phyloP scores from a whole-genome alignment of 306 rosid genomes.

The Urtica urens region DNA sequence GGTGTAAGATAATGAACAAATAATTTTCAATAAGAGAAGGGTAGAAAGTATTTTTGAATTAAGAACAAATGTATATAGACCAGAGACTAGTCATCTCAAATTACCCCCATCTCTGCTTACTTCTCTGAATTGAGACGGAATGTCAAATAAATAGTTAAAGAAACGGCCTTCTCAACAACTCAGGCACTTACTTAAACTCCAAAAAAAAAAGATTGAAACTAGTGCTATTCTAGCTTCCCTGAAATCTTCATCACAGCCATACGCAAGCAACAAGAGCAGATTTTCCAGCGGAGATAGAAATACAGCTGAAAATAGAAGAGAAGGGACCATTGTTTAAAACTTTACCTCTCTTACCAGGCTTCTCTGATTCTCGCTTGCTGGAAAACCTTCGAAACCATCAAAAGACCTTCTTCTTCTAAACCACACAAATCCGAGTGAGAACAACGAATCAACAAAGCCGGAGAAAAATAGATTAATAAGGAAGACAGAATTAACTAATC shows the following conservation, averaged over 20 bases:
- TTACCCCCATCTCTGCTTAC: not conserved
- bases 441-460: not conserved
- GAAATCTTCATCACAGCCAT: no score
- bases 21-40: no score
- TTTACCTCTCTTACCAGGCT: slow-evolving; percentile 8
- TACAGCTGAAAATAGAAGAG: no score
- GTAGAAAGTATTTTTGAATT: no score
- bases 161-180: not conserved
- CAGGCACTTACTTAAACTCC: not conserved
- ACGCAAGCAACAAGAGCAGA: no score
- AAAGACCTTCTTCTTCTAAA: slow-evolving; percentile 18
- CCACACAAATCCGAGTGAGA: no score
- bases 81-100: slow-evolving; percentile 2
- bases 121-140: not conserved
- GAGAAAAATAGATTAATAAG: not conserved
- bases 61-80: not conserved
- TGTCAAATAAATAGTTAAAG: not conserved
- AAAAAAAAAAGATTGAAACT: not conserved
- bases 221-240: no score
- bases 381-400: slow-evolving; percentile 12
- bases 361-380: slow-evolving; percentile 1
- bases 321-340: not conserved
- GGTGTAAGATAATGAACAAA: no score
- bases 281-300: no score
- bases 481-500: not conserved